phyloP scores from a whole-genome alignment of 2,329 filamentous ascomycete species.

The Fonsecaea monophora region DNA sequence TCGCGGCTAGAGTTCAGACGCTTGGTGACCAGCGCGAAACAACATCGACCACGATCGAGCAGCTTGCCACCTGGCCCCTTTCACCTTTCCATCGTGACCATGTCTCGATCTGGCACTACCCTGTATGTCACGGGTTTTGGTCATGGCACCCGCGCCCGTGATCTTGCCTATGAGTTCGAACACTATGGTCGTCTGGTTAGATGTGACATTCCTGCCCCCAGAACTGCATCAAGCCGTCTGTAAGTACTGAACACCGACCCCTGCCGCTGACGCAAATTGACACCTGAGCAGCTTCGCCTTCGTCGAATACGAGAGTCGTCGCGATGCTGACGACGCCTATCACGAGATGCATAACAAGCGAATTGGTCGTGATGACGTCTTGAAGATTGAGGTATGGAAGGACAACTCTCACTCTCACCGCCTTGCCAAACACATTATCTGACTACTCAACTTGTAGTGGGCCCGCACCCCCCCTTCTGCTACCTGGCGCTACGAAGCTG shows the following conservation, averaged over 20 bases:
- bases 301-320: slow-evolving; percentile 97
- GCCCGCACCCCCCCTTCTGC: slow-evolving; percentile 96
- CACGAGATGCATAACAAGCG: slow-evolving; percentile 99
- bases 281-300: slow-evolving; percentile 78
- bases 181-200: slow-evolving; percentile 98
- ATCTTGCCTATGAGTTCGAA: slow-evolving; percentile 99
- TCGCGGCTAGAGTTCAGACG: slow-evolving; percentile 13
- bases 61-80: slow-evolving; percentile 27
- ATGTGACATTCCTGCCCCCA: slow-evolving; percentile 95
- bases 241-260: slow-evolving; percentile 63
- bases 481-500: slow-evolving; percentile 97
- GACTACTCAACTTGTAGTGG: slow-evolving; percentile 68
- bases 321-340: slow-evolving; percentile 98
- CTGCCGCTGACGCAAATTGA: slow-evolving; percentile 38
- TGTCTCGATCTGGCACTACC: slow-evolving; percentile 78
- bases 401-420: slow-evolving; percentile 40
- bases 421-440: not conserved
- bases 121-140: slow-evolving; percentile 99
- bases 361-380: slow-evolving; percentile 88
- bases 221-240: slow-evolving; percentile 93
- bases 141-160: slow-evolving; percentile 96
- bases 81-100: slow-evolving; percentile 10
- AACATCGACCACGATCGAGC: slow-evolving; percentile 12
- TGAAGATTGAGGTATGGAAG: slow-evolving; percentile 88
- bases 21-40: not conserved